Evolutionary conservation across 768 basidiomycete species (phyloP).

Genomic region (Tulasnella sp.): DNA sequence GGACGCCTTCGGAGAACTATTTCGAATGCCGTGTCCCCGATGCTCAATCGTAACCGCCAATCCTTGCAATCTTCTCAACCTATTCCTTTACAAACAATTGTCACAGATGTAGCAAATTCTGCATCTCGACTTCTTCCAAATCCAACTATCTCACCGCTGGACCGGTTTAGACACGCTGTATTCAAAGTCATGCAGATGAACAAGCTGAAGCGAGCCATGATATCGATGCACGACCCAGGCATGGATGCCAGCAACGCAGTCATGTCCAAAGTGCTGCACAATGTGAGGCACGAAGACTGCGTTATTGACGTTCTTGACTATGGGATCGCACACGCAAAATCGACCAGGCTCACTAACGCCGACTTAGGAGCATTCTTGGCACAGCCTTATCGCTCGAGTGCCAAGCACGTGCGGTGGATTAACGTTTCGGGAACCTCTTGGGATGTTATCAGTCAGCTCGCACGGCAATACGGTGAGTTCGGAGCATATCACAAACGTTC

Average conservation of each 20-base stretch:
- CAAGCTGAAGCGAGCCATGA: background rate
- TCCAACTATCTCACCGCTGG: slow-evolving; percentile 3
- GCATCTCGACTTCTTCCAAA: background rate
- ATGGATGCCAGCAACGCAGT: background rate
- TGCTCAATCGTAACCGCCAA: background rate
- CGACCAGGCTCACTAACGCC: background rate
- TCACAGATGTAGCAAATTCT: background rate
- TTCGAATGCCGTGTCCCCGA: slow-evolving; percentile 18
- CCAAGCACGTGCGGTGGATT: slow-evolving; percentile 19
- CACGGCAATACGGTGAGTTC: slow-evolving; percentile 17
- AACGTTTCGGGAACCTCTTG: slow-evolving; percentile 14
- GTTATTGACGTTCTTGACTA: slow-evolving; percentile 13
- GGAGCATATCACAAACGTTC: background rate
- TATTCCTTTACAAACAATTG: background rate
- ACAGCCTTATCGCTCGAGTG: background rate
- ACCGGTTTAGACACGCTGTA: slow-evolving; percentile 13
- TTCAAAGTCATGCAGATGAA: slow-evolving; percentile 20
- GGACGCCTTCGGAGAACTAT: slow-evolving; percentile 1
- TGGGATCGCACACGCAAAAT: background rate
- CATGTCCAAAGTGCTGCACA: background rate
- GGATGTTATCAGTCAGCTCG: slow-evolving; percentile 13
- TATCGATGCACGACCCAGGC: slow-evolving; percentile 13
- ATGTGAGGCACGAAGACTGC: slow-evolving; percentile 15
- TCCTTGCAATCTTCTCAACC: background rate
- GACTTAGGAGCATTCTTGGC: background rate